Evolutionary conservation across 495 filamentous ascomycete species (phyloP).

Genomic region (Durotheca rogersii): DNA sequence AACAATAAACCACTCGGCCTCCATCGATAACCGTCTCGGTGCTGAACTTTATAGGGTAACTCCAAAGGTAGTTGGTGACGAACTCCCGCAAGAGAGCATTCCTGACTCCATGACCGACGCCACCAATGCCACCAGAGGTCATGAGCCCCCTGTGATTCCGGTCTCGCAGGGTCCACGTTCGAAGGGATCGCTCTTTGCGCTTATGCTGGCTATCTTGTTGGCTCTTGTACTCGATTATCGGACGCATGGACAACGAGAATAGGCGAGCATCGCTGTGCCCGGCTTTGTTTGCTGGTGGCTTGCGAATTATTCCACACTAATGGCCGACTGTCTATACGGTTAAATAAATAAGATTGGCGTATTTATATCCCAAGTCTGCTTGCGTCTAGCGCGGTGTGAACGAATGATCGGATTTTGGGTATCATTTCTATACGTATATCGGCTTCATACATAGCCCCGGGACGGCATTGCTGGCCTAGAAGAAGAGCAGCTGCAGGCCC

Average conservation of each 20-base stretch:
- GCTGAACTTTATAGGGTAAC: constrained; percentile 36
- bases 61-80: constrained; percentile 29
- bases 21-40: constrained; percentile 31
- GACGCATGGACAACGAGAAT: constrained; percentile 27
- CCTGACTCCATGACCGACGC: constrained; percentile 6
- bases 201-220: constrained; percentile 32
- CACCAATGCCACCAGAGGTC: constrained; percentile 24
- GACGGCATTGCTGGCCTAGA: constrained; percentile 32
- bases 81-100: constrained; percentile 32
- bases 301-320: constrained; percentile 6
- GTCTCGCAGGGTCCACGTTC: constrained; percentile 15
- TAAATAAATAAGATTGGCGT: constrained; percentile 6
- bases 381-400: not conserved
- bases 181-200: constrained; percentile 26
- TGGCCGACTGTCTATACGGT: constrained; percentile 6
- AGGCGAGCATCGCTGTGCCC: constrained; percentile 17
- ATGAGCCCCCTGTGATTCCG: constrained; percentile 30
- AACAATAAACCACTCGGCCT: constrained; percentile 30
- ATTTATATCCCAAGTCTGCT: not conserved
- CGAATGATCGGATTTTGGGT: constrained; percentile 14
- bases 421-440: constrained; percentile 11
- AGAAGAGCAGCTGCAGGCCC: constrained; percentile 61
- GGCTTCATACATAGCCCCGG: not conserved
- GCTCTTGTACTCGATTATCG: constrained; percentile 30
- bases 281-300: constrained; percentile 6